These are phyloP conservation scores for Solanum virginianum DNA, from an alignment of 257 asterid species.

Conservation along the genomic window DNA sequence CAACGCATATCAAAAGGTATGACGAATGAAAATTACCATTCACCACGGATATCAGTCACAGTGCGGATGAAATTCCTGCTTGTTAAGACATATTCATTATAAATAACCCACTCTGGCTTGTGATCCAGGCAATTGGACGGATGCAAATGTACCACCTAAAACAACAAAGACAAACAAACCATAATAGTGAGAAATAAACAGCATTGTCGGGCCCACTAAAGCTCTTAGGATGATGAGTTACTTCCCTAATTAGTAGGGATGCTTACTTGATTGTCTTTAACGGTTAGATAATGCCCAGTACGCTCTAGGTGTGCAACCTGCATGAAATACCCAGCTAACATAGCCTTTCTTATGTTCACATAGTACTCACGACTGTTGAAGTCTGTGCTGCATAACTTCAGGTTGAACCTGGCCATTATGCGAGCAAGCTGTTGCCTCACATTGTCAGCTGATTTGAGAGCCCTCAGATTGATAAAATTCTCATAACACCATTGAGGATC, in stretches of 20 bases:
- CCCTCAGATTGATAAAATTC: conserved; percentile 69
- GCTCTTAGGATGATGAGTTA: not conserved
- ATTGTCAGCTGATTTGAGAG: conserved; percentile 89
- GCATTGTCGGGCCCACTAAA: not conserved
- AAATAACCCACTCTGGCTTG: conserved; percentile 96
- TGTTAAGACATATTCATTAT: conserved; percentile 79
- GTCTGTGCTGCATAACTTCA: conserved; percentile 96
- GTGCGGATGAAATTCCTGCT: conserved; percentile 94
- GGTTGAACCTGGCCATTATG: conserved; percentile 80
- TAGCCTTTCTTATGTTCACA: conserved; percentile 87
- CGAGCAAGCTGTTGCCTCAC: conserved; percentile 92
- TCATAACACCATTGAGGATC: conserved; percentile 94
- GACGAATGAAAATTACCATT: conserved; percentile 45
- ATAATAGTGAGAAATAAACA: not conserved
- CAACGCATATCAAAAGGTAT: not conserved
- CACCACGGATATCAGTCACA: conserved; percentile 89
- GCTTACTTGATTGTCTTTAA: conserved; percentile 90
- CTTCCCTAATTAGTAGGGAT: not conserved
- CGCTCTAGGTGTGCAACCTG: conserved; percentile 98
- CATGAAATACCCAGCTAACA: conserved; percentile 99
- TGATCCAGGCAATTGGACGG: conserved; percentile 96
- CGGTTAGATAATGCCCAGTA: conserved; percentile 82
- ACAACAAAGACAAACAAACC: not conserved
- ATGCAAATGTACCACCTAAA: conserved; percentile 82
- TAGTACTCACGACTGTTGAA: conserved; percentile 94